Base-by-base conservation (phyloP, 108 stramenopile genomes). In the Pseudonitzschia pungens region DNA sequence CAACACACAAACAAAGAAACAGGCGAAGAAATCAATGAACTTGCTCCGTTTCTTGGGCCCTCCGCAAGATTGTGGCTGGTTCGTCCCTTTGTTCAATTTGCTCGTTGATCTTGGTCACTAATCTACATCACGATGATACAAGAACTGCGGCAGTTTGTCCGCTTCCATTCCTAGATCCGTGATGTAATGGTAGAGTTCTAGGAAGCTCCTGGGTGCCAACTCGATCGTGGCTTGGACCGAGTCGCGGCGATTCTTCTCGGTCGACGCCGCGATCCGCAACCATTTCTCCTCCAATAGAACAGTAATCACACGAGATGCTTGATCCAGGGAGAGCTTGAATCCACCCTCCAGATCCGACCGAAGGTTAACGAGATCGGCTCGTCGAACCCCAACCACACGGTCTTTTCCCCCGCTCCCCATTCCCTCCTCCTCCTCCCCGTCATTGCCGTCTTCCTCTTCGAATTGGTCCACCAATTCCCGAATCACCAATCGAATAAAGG, bases 101-200 rank as follows among this genome's bases (percentile, higher is more conserved):
- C 36, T 36, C 36, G 20, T 4, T n/a, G n/a, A n/a, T n/a, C n/a
- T 51, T 31, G 29, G 24, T 68, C 43, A 14, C 45, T 48, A 68
- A 45, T n/a, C n/a, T n/a, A n/a, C n/a, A n/a, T 21, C 68, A 28
- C 83, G 77, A 71, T 91, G 88, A 40, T 85, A 82, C 60, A 91
- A 77, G 36, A 78, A 86, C 66, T 91, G 90, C 6, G 90, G 90
- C 50, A 91, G 72, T 33, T 81, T 72, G 24, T 88, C 86, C 65
- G 65, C 75, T 24, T 78, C 75, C 50, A 86, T 66, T 32, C 90
- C 90, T 29, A 79, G 74, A 43, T 72, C 77, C 48, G 65, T 69
- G 33, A 92, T 56, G 57, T 87, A 81, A 11, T 78, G 72, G 5
- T 76, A 77, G 16, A 89, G 55, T 57, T 92, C 91, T 69, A 92